Evolutionary conservation across 2,329 filamentous ascomycete species (phyloP).

Genomic region (Tolypocladium pustulatum): DNA sequence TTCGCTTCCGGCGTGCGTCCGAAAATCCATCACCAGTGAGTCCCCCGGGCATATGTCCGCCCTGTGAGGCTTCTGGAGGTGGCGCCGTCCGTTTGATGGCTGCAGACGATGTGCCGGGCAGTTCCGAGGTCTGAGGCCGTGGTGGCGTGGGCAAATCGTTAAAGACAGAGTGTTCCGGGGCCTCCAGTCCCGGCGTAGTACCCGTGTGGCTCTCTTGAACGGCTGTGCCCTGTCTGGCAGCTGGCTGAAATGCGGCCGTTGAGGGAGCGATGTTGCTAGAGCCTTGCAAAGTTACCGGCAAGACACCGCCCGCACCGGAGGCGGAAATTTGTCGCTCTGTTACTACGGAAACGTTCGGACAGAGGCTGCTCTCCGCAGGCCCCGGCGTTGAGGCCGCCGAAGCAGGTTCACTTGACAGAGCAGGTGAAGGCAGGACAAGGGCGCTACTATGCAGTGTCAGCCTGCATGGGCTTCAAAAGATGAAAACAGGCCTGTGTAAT

Average conservation of each 20-base stretch:
- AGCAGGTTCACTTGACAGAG: constrained; percentile 50
- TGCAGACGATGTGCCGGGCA: not conserved
- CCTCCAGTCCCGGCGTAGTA: not conserved
- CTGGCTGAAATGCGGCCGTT: not conserved
- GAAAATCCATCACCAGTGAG: not conserved
- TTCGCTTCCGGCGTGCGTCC: not conserved
- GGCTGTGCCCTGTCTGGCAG: not conserved
- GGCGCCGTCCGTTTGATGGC: not conserved
- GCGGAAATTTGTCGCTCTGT: not conserved
- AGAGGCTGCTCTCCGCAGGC: not conserved
- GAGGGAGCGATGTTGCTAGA: not conserved
- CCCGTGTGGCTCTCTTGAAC: not conserved
- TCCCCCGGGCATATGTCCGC: too few relatives aligned
- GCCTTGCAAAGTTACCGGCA: not conserved
- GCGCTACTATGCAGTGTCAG: constrained; percentile 5
- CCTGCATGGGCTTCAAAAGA: not conserved
- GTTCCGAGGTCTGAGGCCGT: not conserved
- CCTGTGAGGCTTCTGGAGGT: not conserved
- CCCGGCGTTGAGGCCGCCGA: constrained; percentile 16
- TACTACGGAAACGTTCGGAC: not conserved
- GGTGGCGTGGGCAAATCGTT: not conserved
- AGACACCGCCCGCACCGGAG: not conserved
- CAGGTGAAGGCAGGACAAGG: constrained; percentile 47
- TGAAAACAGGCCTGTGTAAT: not conserved
- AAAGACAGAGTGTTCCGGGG: not conserved